phyloP scores from a whole-genome alignment of 2,329 filamentous ascomycete genomes.

The Rutstroemia sp. region DNA sequence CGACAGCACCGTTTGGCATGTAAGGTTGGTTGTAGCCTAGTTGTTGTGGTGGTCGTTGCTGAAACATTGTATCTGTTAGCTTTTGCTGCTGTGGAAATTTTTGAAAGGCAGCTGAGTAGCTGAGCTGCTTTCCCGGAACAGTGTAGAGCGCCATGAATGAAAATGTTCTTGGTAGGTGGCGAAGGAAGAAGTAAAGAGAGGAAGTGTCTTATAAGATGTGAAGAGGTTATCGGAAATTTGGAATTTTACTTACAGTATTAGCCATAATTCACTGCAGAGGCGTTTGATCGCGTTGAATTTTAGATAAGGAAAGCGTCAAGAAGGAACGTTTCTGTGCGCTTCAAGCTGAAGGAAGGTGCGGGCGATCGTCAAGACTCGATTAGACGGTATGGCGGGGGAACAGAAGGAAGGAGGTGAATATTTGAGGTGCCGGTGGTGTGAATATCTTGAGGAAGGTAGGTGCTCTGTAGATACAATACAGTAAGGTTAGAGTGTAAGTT shows the following conservation, averaged over 20 bases:
- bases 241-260: constrained; percentile 7
- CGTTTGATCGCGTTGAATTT: not conserved
- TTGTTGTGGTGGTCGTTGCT: constrained; percentile 30
- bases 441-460: not conserved
- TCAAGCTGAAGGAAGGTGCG: not conserved
- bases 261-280: constrained; percentile 8
- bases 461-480: not conserved
- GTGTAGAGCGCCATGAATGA: not conserved
- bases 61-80: constrained; percentile 18
- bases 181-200: not conserved
- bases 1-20: constrained; percentile 54
- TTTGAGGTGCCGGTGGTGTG: not conserved
- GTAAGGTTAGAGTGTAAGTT: not conserved
- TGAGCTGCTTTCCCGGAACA: not conserved
- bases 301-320: constrained; percentile 3
- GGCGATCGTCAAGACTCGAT: not conserved
- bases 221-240: not conserved
- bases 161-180: not conserved
- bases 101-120: not conserved
- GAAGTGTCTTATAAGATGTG: not conserved
- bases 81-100: constrained; percentile 5
- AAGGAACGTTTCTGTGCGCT: constrained; percentile 5
- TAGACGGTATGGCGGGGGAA: not conserved
- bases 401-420: not conserved
- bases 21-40: constrained; percentile 36